These are phyloP conservation scores for Talaromyces sp. DNA, from an alignment of 2,329 filamentous ascomycete species.

Conservation along the genomic window DNA sequence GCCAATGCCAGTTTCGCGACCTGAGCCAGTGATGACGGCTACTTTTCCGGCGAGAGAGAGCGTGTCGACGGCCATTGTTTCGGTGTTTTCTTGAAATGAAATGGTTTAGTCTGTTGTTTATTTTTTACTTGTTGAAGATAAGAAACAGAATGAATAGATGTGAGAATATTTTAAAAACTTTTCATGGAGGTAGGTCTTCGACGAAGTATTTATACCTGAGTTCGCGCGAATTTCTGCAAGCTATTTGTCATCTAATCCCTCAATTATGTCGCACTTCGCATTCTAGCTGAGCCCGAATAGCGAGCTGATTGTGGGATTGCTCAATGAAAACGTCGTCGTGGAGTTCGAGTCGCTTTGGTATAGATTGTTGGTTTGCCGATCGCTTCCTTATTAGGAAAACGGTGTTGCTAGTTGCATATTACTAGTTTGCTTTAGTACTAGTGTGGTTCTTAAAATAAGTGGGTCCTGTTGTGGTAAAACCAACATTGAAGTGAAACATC, in stretches of 20 bases:
- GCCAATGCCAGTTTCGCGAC: slow-evolving; percentile 30
- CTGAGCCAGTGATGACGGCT: slow-evolving; percentile 35
- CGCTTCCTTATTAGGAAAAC: not conserved
- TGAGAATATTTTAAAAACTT: not conserved
- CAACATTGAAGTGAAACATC: too few species aligned
- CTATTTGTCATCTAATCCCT: not conserved
- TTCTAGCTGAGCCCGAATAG: not conserved
- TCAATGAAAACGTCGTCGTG: not conserved
- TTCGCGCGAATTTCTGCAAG: not conserved
- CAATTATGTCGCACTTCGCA: not conserved
- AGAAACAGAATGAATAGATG: not conserved
- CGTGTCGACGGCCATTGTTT: slow-evolving; percentile 14
- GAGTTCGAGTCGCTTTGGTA: not conserved
- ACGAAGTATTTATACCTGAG: not conserved
- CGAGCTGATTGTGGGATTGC: not conserved
- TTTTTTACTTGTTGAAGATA: not conserved
- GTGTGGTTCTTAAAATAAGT: not conserved
- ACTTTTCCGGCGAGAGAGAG: slow-evolving; percentile 30
- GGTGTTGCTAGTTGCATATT: slow-evolving; percentile 4
- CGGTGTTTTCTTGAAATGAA: not conserved
- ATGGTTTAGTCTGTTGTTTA: too few species aligned
- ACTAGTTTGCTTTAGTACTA: not conserved
- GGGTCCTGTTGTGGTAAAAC: too few species aligned
- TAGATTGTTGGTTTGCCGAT: not conserved
- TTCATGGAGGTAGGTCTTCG: not conserved